These are phyloP conservation scores for Aspergillus ochraceoroseus DNA, from an alignment of 2,329 filamentous ascomycete species.

Conservation along the genomic window DNA sequence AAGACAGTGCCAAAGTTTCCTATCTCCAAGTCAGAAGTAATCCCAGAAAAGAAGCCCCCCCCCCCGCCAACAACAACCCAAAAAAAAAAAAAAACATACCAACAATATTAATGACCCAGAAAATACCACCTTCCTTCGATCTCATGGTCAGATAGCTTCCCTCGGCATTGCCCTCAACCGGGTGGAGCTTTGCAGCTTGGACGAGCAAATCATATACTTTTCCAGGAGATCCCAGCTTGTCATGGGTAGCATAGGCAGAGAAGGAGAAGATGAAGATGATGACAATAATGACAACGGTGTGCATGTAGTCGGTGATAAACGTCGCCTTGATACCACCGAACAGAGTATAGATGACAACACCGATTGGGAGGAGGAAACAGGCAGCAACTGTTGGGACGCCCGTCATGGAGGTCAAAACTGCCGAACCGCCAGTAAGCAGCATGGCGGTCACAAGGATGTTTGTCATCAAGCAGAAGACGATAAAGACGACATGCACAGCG, in stretches of 20 bases:
- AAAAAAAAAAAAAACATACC: constrained; percentile 85
- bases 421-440: constrained; percentile 77
- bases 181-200: constrained; percentile 62
- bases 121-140: constrained; percentile 73
- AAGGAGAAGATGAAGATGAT: constrained; percentile 84
- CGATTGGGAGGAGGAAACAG: constrained; percentile 75
- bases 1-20: constrained; percentile 61
- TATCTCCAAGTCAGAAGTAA: too few relatives aligned
- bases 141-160: constrained; percentile 86
- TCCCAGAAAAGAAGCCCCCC: too few relatives aligned
- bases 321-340: constrained; percentile 77
- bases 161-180: constrained; percentile 71
- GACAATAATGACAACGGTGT: constrained; percentile 68
- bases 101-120: constrained; percentile 86
- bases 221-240: constrained; percentile 66
- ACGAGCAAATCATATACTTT: constrained; percentile 74
- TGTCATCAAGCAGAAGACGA: constrained; percentile 75
- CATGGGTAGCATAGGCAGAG: constrained; percentile 71
- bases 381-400: constrained; percentile 74
- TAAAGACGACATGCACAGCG: constrained; percentile 69
- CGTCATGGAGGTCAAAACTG: constrained; percentile 66
- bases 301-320: constrained; percentile 78
- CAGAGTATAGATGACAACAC: constrained; percentile 74
- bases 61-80: too few relatives aligned
- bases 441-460: constrained; percentile 85